Evolutionary conservation across 495 filamentous ascomycete species (phyloP).

Genomic region (Neurospora sp.): DNA sequence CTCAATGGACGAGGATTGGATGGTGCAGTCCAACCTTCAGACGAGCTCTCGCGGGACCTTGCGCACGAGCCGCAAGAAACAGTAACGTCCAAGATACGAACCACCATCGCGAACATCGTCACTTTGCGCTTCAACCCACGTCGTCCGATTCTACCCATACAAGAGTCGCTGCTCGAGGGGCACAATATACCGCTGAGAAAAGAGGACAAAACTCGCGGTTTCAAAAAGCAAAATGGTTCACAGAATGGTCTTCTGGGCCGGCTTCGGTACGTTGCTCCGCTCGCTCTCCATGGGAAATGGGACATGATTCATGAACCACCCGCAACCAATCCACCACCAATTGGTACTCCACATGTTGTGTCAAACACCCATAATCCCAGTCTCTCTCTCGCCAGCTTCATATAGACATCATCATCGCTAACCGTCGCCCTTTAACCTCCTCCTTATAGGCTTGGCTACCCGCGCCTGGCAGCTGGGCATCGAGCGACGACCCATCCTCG

Average conservation of each 20-base stretch:
- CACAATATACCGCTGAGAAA: neutral
- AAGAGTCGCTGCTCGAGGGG: neutral
- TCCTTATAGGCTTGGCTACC: constrained; percentile 63
- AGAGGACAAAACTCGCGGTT: neutral
- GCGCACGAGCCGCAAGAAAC: neutral
- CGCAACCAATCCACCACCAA: neutral
- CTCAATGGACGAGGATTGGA: neutral
- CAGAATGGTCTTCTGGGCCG: constrained; percentile 91
- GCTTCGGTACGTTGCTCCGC: constrained; percentile 67
- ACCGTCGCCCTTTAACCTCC: neutral
- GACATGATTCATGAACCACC: neutral
- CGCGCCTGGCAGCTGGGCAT: constrained; percentile 95
- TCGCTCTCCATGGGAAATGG: constrained; percentile 5
- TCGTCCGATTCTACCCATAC: neutral
- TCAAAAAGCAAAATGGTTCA: constrained; percentile 34
- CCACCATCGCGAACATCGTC: neutral
- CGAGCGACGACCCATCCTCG: constrained; percentile 93
- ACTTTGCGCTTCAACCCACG: neutral
- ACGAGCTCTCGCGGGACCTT: neutral
- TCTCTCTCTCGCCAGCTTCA: neutral
- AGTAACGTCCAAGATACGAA: neutral
- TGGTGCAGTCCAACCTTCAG: neutral
- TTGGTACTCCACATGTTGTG: neutral
- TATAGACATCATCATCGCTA: neutral
- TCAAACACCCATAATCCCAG: neutral